Percentiles rank a stretch among this genome's conserved stretches.
These are phyloP conservation scores for Tubosaeta brunneosetosa DNA, from an alignment of 768 basidiomycete species.

Conservation along the genomic window DNA sequence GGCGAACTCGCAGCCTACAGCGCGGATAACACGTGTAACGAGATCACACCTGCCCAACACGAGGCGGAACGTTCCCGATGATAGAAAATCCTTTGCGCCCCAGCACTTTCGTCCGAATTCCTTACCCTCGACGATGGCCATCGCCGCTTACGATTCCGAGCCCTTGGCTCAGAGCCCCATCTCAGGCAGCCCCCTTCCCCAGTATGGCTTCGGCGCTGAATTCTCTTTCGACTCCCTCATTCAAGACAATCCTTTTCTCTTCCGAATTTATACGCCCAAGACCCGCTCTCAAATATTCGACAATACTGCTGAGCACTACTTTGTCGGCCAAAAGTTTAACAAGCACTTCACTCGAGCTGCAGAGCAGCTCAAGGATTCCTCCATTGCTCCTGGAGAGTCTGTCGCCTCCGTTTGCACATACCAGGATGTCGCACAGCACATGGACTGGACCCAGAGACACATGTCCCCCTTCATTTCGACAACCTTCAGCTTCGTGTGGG, in stretches of 20 bases:
- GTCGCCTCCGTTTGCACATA: constrained; percentile 40
- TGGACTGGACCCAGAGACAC: constrained; percentile 75
- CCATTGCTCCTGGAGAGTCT: constrained; percentile 30
- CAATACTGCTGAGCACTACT: constrained; percentile 51
- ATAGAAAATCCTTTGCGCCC: constrained; percentile 26
- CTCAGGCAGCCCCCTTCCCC: constrained; percentile 44
- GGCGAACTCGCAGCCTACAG: not conserved
- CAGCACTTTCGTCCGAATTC: constrained; percentile 6
- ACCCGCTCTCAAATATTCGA: constrained; percentile 50
- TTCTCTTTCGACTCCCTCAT: constrained; percentile 58
- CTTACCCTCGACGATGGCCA: constrained; percentile 23
- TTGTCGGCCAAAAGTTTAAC: constrained; percentile 64
- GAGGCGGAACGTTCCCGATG: constrained; percentile 19
- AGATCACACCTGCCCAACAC: constrained; percentile 31
- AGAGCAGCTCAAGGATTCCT: constrained; percentile 35
- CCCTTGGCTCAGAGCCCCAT: constrained; percentile 22
- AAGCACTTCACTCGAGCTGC: constrained; percentile 33
- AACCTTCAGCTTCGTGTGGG: constrained; percentile 80
- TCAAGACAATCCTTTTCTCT: constrained; percentile 66
- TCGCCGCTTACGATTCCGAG: constrained; percentile 13
- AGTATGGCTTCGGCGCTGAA: constrained; percentile 67
- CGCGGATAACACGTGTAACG: constrained; percentile 27
- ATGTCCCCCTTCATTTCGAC: constrained; percentile 68
- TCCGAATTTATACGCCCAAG: constrained; percentile 76
- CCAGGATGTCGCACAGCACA: constrained; percentile 59